These are phyloP conservation scores for Mikania micrantha DNA, from an alignment of 129 eudicot species.

Conservation along the genomic window DNA sequence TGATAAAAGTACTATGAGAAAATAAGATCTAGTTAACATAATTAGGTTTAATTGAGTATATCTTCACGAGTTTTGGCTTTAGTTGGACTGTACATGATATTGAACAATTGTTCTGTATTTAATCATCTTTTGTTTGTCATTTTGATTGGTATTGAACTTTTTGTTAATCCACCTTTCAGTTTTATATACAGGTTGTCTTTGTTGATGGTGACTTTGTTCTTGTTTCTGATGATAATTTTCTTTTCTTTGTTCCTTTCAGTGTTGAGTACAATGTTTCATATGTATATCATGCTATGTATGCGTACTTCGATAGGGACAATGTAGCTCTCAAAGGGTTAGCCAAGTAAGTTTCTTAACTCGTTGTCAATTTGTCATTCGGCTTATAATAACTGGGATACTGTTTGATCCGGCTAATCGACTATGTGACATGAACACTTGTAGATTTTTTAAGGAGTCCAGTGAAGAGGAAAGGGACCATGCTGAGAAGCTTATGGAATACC, in stretches of 20 bases:
- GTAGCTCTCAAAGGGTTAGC: constrained; percentile 94
- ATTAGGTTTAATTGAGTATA: not conserved
- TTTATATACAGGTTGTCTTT: not conserved
- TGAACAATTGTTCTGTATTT: not conserved
- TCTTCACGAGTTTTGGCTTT: constrained; percentile 6
- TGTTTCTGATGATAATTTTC: not conserved
- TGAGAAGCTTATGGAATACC: constrained; percentile 94
- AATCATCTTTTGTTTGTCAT: not conserved
- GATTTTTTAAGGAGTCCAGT: constrained; percentile 93
- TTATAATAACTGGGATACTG: not conserved
- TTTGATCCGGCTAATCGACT: not conserved
- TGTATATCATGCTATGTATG: constrained; percentile 90
- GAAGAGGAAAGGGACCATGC: constrained; percentile 92
- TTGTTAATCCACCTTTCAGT: not conserved
- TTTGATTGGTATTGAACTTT: not conserved
- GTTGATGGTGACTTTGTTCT: constrained; percentile 17
- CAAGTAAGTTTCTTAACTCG: constrained; percentile 41
- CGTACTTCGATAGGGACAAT: constrained; percentile 91
- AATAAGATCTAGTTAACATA: not conserved
- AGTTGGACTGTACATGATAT: not conserved
- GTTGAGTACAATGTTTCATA: constrained; percentile 95
- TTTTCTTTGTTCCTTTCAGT: constrained; percentile 34
- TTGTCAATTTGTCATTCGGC: not conserved
- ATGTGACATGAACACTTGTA: constrained; percentile 1
- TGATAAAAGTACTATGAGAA: constrained; percentile 8